phyloP scores from a whole-genome alignment of 805 yeast species.

The Suhomyces sp. region DNA sequence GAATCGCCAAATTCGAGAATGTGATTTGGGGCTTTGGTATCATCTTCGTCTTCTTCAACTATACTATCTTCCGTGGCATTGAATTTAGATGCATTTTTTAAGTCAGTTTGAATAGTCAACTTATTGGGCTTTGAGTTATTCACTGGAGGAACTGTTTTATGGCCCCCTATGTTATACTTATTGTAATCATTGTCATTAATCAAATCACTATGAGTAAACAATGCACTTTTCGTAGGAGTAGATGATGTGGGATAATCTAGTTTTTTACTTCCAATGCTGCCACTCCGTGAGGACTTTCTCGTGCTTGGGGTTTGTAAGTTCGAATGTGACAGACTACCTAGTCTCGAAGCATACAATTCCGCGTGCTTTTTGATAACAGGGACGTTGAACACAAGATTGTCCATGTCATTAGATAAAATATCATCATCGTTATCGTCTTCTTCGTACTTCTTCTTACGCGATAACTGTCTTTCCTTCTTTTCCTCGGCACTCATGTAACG shows the following conservation, averaged over 20 bases:
- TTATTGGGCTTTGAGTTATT: constrained; percentile 22
- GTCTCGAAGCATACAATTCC: constrained; percentile 29
- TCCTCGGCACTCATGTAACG: constrained; percentile 33
- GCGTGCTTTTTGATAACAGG: constrained; percentile 39
- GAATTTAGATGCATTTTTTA: constrained; percentile 6
- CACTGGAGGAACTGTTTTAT: constrained; percentile 22
- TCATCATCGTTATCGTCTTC: constrained; percentile 43
- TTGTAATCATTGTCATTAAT: constrained; percentile 22
- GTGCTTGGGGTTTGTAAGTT: constrained; percentile 4
- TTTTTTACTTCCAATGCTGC: background rate
- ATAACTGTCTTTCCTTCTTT: constrained; percentile 35
- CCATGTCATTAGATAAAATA: constrained; percentile 35
- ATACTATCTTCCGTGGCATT: constrained; percentile 14
- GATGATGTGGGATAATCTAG: background rate
- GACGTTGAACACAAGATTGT: constrained; percentile 39
- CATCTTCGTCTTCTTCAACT: constrained; percentile 16
- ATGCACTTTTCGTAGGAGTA: background rate
- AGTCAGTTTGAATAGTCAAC: constrained; percentile 6
- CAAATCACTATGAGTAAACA: constrained; percentile 26
- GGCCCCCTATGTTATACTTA: constrained; percentile 18
- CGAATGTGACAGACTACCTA: constrained; percentile 12
- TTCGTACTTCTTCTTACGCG: constrained; percentile 39
- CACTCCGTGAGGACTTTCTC: constrained; percentile 1
- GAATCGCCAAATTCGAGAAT: constrained; percentile 15
- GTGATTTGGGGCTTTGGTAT: background rate